phyloP scores from a whole-genome alignment of 2,329 filamentous ascomycete genomes.

The Arthrobotrys sinensis region DNA sequence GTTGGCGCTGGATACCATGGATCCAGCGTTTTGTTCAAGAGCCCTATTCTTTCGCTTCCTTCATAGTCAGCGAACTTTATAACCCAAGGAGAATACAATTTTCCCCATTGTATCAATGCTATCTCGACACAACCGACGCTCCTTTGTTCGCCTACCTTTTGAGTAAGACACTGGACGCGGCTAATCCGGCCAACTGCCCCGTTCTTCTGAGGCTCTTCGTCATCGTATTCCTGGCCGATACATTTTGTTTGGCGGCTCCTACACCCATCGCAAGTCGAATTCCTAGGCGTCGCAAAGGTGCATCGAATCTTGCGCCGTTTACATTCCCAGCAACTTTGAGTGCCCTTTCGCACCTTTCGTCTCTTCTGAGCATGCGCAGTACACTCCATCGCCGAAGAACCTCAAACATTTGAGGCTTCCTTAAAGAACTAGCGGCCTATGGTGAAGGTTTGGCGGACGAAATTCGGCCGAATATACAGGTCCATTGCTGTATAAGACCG shows the following conservation, averaged over 20 bases:
- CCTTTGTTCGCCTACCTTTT: too few species aligned
- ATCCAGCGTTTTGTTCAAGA: not conserved
- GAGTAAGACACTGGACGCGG: too few species aligned
- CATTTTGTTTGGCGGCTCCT: slow-evolving; percentile 69
- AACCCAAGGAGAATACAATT: not conserved
- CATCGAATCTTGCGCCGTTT: slow-evolving; percentile 67
- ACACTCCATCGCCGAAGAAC: slow-evolving; percentile 31
- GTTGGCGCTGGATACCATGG: too few species aligned
- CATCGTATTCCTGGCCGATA: slow-evolving; percentile 70
- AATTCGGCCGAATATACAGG: too few species aligned
- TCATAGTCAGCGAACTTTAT: not conserved
- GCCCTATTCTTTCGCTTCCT: not conserved
- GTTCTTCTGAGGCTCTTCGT: slow-evolving; percentile 64
- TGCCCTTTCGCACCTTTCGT: slow-evolving; percentile 67
- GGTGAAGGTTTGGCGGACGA: too few species aligned
- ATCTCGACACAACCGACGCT: too few species aligned
- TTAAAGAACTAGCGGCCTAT: too few species aligned
- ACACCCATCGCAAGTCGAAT: slow-evolving; percentile 70
- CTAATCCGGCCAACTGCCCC: not conserved
- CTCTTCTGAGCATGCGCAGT: slow-evolving; percentile 55
- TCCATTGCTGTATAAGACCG: too few species aligned
- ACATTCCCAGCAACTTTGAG: slow-evolving; percentile 66
- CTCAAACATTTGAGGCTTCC: not conserved
- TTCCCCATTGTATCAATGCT: too few species aligned
- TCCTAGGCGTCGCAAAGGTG: slow-evolving; percentile 67